Conservation (phyloP, 805 yeast genomes). For the Metschnikowia reukaufii region DNA sequence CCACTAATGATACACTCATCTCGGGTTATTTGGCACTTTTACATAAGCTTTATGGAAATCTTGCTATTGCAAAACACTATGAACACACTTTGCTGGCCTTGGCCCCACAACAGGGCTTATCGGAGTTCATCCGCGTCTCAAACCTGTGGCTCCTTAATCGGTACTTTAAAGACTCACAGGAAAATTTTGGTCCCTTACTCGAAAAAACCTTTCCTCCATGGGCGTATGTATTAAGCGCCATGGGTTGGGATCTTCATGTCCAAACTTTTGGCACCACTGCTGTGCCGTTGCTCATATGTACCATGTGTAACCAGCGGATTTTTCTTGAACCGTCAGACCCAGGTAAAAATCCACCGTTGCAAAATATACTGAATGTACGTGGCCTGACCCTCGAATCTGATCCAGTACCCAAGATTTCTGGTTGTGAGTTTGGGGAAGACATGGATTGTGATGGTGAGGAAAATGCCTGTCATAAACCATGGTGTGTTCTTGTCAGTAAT, state of each 20-base stretch:
- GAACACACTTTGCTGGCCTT: conserved; percentile 2
- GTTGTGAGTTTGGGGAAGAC: background rate
- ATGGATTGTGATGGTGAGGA: background rate
- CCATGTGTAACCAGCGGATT: conserved; percentile 37
- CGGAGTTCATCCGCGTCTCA: conserved; percentile 25
- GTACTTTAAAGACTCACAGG: conserved; percentile 36
- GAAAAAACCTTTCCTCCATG: conserved; percentile 28
- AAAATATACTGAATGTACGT: too few species aligned
- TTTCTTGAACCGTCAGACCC: conserved; percentile 17
- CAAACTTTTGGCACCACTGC: conserved; percentile 29
- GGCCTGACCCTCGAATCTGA: too few species aligned
- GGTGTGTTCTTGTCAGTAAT: conserved; percentile 32
- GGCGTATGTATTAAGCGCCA: conserved; percentile 35
- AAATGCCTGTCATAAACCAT: conserved; percentile 30
- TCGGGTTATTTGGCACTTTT: conserved; percentile 29
- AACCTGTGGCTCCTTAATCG: conserved; percentile 34
- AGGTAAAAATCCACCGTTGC: too few species aligned
- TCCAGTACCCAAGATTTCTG: too few species aligned
- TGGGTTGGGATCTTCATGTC: conserved; percentile 39
- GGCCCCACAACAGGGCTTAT: conserved; percentile 2
- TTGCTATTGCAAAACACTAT: conserved; percentile 6
- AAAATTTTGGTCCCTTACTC: conserved; percentile 28
- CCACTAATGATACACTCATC: conserved; percentile 31
- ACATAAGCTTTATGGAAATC: conserved; percentile 29
- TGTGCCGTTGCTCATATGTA: conserved; percentile 35